phyloP scores from a whole-genome alignment of 495 filamentous ascomycete species.

The Clavariopsis aquatica region DNA sequence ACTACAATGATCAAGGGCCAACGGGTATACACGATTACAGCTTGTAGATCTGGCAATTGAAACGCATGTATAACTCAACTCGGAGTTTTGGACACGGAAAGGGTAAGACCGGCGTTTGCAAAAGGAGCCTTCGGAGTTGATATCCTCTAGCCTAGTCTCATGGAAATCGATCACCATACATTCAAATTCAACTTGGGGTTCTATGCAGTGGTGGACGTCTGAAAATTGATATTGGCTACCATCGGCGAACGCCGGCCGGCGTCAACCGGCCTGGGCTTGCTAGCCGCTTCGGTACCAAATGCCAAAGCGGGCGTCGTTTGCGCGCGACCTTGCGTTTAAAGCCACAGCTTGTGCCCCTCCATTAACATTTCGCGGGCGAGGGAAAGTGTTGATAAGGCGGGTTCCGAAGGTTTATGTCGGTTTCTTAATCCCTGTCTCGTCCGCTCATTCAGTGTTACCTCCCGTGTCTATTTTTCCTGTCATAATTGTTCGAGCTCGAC shows the following conservation, averaged over 20 bases:
- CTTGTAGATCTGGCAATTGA: conserved; percentile 24
- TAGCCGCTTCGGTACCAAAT: background rate
- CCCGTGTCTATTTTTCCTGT: background rate
- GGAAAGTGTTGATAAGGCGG: background rate
- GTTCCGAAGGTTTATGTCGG: background rate
- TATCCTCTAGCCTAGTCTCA: background rate
- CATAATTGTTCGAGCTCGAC: background rate
- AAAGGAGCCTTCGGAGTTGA: background rate
- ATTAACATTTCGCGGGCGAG: background rate
- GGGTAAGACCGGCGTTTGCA: conserved; percentile 1
- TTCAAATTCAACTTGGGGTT: background rate
- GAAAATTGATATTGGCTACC: background rate
- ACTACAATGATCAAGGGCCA: conserved; percentile 79
- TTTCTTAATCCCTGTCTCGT: background rate
- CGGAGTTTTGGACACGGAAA: background rate
- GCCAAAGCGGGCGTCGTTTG: background rate
- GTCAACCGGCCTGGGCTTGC: conserved; percentile 16
- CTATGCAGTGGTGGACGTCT: background rate
- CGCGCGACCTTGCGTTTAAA: background rate
- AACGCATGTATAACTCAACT: conserved; percentile 5
- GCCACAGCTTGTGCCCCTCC: background rate
- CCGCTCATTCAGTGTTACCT: background rate
- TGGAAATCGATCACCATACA: background rate
- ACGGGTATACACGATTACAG: conserved; percentile 61
- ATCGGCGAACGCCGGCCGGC: conserved; percentile 30